Evolutionary conservation across 192 early-diverging fungal species (phyloP), one percentile per base, ranked within the genome.

Genomic region (Diversispora eburnea): DNA sequence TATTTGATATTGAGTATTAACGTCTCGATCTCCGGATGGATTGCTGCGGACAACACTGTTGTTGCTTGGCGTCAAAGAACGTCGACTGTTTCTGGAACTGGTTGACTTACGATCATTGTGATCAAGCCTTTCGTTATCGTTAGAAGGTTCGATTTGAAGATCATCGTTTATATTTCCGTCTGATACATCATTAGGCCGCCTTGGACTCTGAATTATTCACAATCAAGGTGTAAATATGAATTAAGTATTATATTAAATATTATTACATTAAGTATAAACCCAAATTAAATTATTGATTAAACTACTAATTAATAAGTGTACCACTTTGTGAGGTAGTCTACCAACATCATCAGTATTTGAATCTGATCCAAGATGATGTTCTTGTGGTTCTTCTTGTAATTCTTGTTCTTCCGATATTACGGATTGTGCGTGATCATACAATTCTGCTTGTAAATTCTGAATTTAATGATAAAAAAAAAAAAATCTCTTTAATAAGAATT

Each of bases 1-100:
- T 43, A 69, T 52, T 45, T 73, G 46, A 73, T 67, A 73, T 54
- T 73, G 47, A 33, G 19, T 22, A 54, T 67, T 67, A 42, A 70
- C 19, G 43, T 70, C 55, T 55, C 49, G 25, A 57, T 39, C 39
- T 17, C 60, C 60, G 17, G 60, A 41, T 22, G 60, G n/a, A 22
- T 67, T 67, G 9, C 69, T 51, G 43, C 41, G 4, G 57, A 19
- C 17, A 42, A 12, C 7, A 42, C 41, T 45, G 8, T 7, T 9
- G 7, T 57, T 54, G 25, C 25, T 33, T 33, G 25, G 25, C 43
- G 51, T 48, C 43, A 57, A 25, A 39, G 55, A 54, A 33, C 69
- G 20, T 17, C 69, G 69, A 20, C 15, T 39, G 25, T 48, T 39
- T 45, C 69, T 71, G 12, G 66, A 39, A 7, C 60, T 51, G 49